Conservation (phyloP, 352 stramenopile species). For the Pythium aquatile region DNA sequence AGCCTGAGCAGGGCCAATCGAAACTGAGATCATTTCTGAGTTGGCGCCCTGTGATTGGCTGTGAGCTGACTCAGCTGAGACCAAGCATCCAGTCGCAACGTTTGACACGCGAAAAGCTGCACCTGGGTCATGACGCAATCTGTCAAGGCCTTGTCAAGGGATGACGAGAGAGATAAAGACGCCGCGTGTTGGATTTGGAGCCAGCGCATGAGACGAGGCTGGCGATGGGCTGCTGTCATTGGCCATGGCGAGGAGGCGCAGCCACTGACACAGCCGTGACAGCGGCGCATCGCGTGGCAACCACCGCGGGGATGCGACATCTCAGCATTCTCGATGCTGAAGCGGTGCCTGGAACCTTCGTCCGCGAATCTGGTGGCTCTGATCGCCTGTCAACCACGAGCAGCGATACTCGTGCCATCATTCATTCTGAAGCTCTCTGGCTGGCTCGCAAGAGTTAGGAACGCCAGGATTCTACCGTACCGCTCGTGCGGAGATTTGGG, state of each 20-base stretch:
- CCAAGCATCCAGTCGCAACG: background rate
- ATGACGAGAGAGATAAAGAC: constrained; percentile 8
- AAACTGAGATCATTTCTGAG: background rate
- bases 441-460: background rate
- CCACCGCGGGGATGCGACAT: constrained; percentile 7
- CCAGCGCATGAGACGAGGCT: constrained; percentile 20
- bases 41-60: constrained; percentile 15
- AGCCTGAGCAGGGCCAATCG: background rate
- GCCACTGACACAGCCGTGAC: constrained; percentile 16
- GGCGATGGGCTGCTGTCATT: constrained; percentile 8
- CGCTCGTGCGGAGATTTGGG: background rate
- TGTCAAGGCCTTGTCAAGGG: background rate
- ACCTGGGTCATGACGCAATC: constrained; percentile 3
- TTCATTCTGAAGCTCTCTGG: background rate
- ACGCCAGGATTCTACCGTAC: background rate
- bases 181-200: background rate
- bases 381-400: background rate
- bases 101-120: background rate
- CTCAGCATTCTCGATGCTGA: constrained; percentile 1
- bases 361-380: constrained; percentile 11
- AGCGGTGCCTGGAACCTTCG: constrained; percentile 17
- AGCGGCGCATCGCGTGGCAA: constrained; percentile 3
- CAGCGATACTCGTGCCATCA: background rate
- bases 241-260: background rate
- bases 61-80: background rate